Evolutionary conservation across 2,329 filamentous ascomycete species (phyloP), one percentile per base, ranked within the genome.

Genomic region (Aspergillus alliaceus): DNA sequence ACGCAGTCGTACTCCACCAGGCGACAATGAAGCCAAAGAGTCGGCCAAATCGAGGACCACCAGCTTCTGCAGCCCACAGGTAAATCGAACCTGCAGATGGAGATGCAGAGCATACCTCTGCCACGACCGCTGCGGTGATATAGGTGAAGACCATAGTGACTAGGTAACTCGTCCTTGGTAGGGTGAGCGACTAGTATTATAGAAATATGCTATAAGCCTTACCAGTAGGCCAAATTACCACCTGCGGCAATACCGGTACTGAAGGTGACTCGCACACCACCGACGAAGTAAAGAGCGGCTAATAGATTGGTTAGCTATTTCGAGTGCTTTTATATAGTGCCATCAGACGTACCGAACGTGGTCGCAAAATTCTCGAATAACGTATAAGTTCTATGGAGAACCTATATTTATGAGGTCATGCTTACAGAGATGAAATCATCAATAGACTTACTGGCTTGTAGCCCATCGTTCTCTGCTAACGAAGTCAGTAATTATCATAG

Each of bases 1-100:
- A 86, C 1, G 84, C 84, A 0, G 83, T 86, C 0, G 82, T 85
- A 63, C 80, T 83, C 84, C 84, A 86, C 84, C 83, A 86, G 0
- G 84, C 84, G n/a, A 85, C 84, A n/a, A 85, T 71, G 66, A 84
- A 85, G 18, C 83, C 83, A 53, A 85, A 77, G 0, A 86, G 72
- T 27, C 83, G 71, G n/a, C 83, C 83, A 61, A 75, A 85, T 22
- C 76, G 75, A 25, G 78, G 80, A 5, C 83, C 83, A 42, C 83
- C 83, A 18, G 83, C 76, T 62, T 85, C 83, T 39, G 83, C 83
- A n/a, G 83, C 83, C 83, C 83, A 85, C 18, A 86, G 77, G 59
- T 85, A 86, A 64, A 86, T 86, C 2, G 82, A 84, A 0, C 83
- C 83, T 12, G 83, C 83, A 2, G 83, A 79, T 0, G 83, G 83